Evolutionary conservation across 2,329 filamentous ascomycete genomes (phyloP).

Genomic region (Apiospora arundinis): DNA sequence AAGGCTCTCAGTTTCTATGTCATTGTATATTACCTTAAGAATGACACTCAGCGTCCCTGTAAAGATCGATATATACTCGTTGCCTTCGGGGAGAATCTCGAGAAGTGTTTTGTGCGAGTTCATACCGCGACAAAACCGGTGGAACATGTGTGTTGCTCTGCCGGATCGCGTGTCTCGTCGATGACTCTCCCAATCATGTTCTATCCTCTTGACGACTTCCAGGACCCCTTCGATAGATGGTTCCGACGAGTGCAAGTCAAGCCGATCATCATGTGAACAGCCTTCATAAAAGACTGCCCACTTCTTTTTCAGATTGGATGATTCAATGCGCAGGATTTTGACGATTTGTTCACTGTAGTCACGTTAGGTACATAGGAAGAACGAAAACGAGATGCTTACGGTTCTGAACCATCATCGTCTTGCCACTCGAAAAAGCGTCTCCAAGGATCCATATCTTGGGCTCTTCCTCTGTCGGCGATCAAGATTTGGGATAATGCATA

Average conservation of each 20-base stretch:
- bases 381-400: not conserved
- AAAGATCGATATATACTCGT: slow-evolving; percentile 40
- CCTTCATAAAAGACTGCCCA: not conserved
- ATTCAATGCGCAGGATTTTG: not conserved
- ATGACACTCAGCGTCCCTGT: slow-evolving; percentile 35
- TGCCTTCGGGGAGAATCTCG: slow-evolving; percentile 37
- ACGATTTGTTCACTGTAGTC: not conserved
- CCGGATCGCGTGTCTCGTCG: not conserved
- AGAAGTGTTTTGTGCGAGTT: slow-evolving; percentile 35
- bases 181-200: not conserved
- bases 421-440: not conserved
- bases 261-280: not conserved
- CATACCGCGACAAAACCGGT: slow-evolving; percentile 14
- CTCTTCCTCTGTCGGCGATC: not conserved
- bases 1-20: no score
- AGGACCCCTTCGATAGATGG: not conserved
- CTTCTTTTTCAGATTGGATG: not conserved
- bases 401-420: not conserved
- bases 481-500: not conserved
- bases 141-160: not conserved
- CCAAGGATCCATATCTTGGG: not conserved
- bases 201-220: not conserved
- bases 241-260: not conserved
- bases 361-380: not conserved
- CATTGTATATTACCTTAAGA: slow-evolving; percentile 29